Base-by-base conservation (phyloP, 2,329 filamentous ascomycete species). In the Cordyceps cicadae region DNA sequence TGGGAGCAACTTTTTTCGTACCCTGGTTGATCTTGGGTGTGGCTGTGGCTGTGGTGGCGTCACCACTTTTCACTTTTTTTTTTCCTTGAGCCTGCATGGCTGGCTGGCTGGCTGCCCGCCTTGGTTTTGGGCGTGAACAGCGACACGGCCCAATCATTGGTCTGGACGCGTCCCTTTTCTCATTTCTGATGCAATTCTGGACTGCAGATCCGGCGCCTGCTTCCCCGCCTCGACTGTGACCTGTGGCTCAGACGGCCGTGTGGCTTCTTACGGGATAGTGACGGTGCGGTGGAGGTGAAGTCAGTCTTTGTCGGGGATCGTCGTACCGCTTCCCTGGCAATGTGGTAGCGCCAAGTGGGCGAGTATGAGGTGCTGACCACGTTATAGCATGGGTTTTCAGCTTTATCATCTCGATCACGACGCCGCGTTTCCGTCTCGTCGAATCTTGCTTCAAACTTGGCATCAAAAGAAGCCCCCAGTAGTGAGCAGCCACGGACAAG, bases 21-120 rank as follows among this genome's bases (percentile, higher is more conserved):
- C 2, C n/a, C 26, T 29, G 7, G 7, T 21, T 26, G 37, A 56
- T 49, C 54, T 49, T 39, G n/a, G 49, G n/a, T 63, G 66, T 67
- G 66, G 66, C 66, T 63, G 66, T 67, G 66, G 66, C 66, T 66
- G 64, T 67, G 64, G 64, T 69, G 67, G 67, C 68, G 66, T 61
- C 12, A 68, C 64, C 65, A 68, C 52, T 59, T 34, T 46, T 29
- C 12, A 68, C 52, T 59, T 43, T 46, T 29, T 12, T 6, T 43
- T 46, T 29, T 12, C 3, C 4, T 19, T 50, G 37, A 5, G 9
- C 8, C 37, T 41, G 37, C 29, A 8, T 12, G 7, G n/a, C n/a
- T n/a, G n/a, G n/a, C n/a, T n/a, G n/a, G n/a, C n/a, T 15, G 17
- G 43, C 17, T 45, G 43, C 17, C 32, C 34, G 56, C 56, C 56